Evolutionary conservation across 2,329 filamentous ascomycete genomes (phyloP).

Genomic region (Rhinocladiella similis): DNA sequence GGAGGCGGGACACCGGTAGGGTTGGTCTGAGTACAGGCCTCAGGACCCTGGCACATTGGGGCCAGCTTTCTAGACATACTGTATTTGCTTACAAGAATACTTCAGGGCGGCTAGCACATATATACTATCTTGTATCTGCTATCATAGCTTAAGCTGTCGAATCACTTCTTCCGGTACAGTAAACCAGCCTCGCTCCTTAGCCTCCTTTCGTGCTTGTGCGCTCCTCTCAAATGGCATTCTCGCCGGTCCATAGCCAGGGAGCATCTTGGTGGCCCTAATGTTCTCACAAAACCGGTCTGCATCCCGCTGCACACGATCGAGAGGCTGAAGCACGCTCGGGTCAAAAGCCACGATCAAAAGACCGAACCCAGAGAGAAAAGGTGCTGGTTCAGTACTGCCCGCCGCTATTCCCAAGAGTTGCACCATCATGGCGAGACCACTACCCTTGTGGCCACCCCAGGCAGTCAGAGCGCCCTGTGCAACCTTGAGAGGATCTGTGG

Average conservation of each 20-base stretch:
- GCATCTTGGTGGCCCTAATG: conserved; percentile 9
- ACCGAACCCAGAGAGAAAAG: conserved; percentile 8
- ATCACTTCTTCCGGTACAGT: conserved; percentile 2
- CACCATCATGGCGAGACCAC: conserved; percentile 15
- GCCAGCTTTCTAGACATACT: no score
- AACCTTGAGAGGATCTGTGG: conserved; percentile 10
- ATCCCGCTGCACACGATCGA: conserved; percentile 6
- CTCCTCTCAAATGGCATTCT: conserved; percentile 16
- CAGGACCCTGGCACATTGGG: no score
- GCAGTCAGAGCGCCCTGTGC: conserved; percentile 10
- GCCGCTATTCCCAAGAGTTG: conserved; percentile 11
- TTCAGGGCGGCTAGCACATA: no score
- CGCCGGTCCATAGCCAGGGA: conserved; percentile 6
- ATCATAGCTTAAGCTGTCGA: conserved; percentile 1
- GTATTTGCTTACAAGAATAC: no score
- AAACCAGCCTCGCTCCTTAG: conserved; percentile 3
- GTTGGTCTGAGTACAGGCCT: no score
- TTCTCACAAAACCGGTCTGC: conserved; percentile 3
- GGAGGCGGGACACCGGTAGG: no score
- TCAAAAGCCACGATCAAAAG: conserved; percentile 14
- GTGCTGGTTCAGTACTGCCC: conserved; percentile 1
- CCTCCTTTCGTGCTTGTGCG: background rate
- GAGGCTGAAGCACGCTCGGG: conserved; percentile 7
- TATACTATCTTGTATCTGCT: no score
- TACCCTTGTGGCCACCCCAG: conserved; percentile 11